Base-by-base conservation (phyloP, 495 filamentous ascomycete genomes). In the Acidiella bohemica region DNA sequence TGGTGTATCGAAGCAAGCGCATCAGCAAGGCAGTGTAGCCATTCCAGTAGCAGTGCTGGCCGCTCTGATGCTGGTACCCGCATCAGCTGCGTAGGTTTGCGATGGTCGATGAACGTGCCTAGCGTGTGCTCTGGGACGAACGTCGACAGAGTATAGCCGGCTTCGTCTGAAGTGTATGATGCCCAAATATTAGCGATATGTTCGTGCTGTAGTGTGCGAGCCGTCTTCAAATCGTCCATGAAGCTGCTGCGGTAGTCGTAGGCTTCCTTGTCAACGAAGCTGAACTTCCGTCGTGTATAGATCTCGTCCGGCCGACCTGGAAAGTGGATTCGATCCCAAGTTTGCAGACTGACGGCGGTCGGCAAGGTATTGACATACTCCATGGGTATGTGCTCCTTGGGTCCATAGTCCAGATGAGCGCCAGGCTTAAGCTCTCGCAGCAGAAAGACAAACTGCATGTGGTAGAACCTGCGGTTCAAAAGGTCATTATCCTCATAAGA, bases 1-100 rank as follows among this genome's bases (percentile, higher is more conserved):
- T 68, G 68, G 59, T 94, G 85, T 2, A 94, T 67, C 56, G 74
- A 84, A 31, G 78, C 75, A 17, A 93, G 54, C 8, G 79, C 81
- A 46, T 85, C 80, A 0, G 73, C 68, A 1, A 96, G 68, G 54
- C 88, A 94, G 58, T 86, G 84, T 28, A 88, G 74, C 87, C 88
- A 94, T 48, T 80, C 76, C 51, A 93, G 66, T 12, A 93, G 57
- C 2, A 78, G 65, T 22, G 67, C 60, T 21, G 80, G 72, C 20
- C 82, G 74, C n/a, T 73, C 68, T 40, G 73, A 65, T 54, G 92
- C 93, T 2, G 75, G 54, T 2, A 93, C 61, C 2, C 68, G 68
- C 53, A 87, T 86, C 61, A 86, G 74, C 32, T 59, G 57, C 8
- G 39, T 17, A 9, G 58, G 51, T 24, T 51, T 54, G 2, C 59